phyloP scores from a whole-genome alignment of 768 basidiomycete genomes.

The Suillus occidentalis region DNA sequence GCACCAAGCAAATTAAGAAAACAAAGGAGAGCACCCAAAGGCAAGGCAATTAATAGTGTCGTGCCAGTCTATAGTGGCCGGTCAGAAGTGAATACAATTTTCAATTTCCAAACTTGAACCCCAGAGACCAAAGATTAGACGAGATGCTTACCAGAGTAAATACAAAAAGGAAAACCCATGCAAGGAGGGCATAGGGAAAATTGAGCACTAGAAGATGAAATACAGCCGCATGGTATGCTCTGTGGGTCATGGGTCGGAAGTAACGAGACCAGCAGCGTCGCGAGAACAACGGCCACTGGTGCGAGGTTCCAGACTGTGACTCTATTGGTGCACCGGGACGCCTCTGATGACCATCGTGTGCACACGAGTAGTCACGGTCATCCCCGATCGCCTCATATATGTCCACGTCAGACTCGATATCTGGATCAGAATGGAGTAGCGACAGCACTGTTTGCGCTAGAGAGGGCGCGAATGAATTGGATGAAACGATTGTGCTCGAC shows the following conservation, averaged over 20 bases:
- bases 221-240: slow-evolving; percentile 62
- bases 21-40: slow-evolving; percentile 74
- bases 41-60: slow-evolving; percentile 75
- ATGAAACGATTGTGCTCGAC: slow-evolving; percentile 49
- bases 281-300: slow-evolving; percentile 24
- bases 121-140: background rate
- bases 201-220: slow-evolving; percentile 74
- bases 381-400: slow-evolving; percentile 20
- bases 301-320: slow-evolving; percentile 1
- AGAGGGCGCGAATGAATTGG: slow-evolving; percentile 56
- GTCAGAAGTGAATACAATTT: slow-evolving; percentile 18
- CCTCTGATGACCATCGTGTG: slow-evolving; percentile 9
- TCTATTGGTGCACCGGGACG: slow-evolving; percentile 3
- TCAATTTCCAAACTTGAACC: slow-evolving; percentile 6
- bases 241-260: slow-evolving; percentile 58
- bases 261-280: slow-evolving; percentile 50
- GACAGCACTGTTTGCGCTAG: slow-evolving; percentile 69
- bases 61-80: slow-evolving; percentile 60
- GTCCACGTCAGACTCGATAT: slow-evolving; percentile 41
- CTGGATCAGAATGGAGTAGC: slow-evolving; percentile 58
- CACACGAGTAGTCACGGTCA: slow-evolving; percentile 26
- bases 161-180: slow-evolving; percentile 79
- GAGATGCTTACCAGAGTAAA: slow-evolving; percentile 69
- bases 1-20: slow-evolving; percentile 79
- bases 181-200: slow-evolving; percentile 74